A percentile compares a stretch with the other conserved stretches of the same genome.
phyloP scores from a whole-genome alignment of 495 filamentous ascomycete genomes.

The Talaromyces proteolyticus region DNA sequence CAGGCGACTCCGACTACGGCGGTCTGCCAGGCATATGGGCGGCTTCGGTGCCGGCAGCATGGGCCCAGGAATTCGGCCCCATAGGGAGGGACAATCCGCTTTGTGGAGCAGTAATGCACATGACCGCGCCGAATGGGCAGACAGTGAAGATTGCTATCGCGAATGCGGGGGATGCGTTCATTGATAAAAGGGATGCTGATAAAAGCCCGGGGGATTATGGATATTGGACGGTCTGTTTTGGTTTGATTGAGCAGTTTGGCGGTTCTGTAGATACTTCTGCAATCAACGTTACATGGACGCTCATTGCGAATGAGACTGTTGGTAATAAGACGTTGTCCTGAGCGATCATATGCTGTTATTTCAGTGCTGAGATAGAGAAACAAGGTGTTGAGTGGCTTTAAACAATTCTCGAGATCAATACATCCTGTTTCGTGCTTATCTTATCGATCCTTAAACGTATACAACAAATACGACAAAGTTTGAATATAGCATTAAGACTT shows the following conservation, averaged over 20 bases:
- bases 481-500: too few relatives aligned
- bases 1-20: background rate
- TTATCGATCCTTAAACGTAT: too few relatives aligned
- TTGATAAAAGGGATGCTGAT: background rate
- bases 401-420: background rate
- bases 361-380: background rate
- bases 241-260: background rate
- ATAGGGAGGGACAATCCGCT: background rate
- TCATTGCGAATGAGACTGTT: background rate
- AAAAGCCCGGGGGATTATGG: background rate
- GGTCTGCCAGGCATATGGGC: background rate
- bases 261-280: background rate
- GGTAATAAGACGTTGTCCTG: background rate
- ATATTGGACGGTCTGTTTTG: background rate
- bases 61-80: background rate
- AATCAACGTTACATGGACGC: background rate
- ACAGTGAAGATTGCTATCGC: background rate
- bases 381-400: background rate
- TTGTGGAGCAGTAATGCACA: background rate
- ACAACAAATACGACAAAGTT: too few relatives aligned
- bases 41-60: background rate
- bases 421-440: too few relatives aligned
- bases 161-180: background rate
- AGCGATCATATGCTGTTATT: background rate
- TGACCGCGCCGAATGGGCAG: background rate